Base-by-base conservation (phyloP, 1,284 basidiomycete species). In the Tausonia pullulans region DNA sequence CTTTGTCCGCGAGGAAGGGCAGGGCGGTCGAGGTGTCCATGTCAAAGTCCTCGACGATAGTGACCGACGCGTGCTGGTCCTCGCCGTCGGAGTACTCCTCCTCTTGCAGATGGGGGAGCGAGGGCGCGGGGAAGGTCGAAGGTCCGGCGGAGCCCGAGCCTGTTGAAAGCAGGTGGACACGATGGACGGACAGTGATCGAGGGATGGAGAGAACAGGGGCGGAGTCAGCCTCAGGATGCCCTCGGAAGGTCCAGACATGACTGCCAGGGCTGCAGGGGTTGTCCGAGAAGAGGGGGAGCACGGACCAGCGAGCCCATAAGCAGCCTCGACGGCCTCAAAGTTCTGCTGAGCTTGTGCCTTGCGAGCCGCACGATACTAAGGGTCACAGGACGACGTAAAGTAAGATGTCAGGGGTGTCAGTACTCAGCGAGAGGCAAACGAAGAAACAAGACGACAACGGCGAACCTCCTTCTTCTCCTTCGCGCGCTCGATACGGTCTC, bases 31-130 rank as follows among this genome's bases (percentile, higher is more conserved):
- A 16, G 70, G 68, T 16, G 54, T 63, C 46, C 66, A 70, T 8
- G 64, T 76, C 74, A 62, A 77, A 77, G 64, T 77, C 76, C 39
- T 63, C 76, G 5, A 70, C 71, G 63, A 78, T 76, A 27, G 76
- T 77, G 9, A 78, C 76, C 0, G 74, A 74, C 1, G 76, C 77
- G 44, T 73, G 67, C 65, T 76, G 74, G 41, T 66, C 48, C 50
- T 77, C 75, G 44, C 73, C 75, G 68, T 77, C 75, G 27, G 71
- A 73, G 68, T 71, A 77, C 57, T 74, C 74, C 11, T 69, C 71
- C 66, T 75, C 73, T 48, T 71, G 65, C 39, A 66, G 60, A 43
- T 64, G 64, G 16, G 57, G 14, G 8, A 54, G 52, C 8, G 45
- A 27, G 49, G 67, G 64, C 50, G 71, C 68, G 58, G 69, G 61